Base-by-base conservation (phyloP, 768 basidiomycete species). In the Leccinum pellstonianum region DNA sequence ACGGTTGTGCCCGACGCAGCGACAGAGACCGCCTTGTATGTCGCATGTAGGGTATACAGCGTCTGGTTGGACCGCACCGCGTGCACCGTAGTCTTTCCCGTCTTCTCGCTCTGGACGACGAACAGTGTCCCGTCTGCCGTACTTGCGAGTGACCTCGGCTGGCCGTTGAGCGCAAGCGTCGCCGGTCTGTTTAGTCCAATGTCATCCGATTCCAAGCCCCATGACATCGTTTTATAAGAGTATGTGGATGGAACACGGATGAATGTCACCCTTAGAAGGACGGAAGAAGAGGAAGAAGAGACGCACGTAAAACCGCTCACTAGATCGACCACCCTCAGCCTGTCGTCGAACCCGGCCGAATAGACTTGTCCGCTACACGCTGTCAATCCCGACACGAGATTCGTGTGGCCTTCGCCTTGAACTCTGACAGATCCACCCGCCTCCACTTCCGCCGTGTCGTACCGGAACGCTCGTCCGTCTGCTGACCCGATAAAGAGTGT, bases 401-500 rank as follows among this genome's bases (percentile, higher is more conserved):
- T 90, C 6, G 84, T 80, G 72, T 96, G 95, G 1, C 85, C 83
- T 3, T 81, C 75, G 4, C 95, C 94, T 23, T 72, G 70, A 12
- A 92, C 73, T 35, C 79, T 80, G 3, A 75, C 72, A 25, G 69
- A 64, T n/a, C 56, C 52, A 0, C 48, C 56, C 1, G 43, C 46
- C n/a, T 64, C 59, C 3, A 51, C 54, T 9, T 60, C 62, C 15
- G 60, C 35, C 1, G 80, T 76, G 15, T 85, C 81, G 69, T 88
- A 92, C 2, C 86, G 80, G 51, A 87, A 78, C 1, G 86, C 76
- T 14, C 91, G 86, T 1, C 94, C 93, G 61, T 93, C 91, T 4
- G 88, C 86, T 0, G 88, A 86, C 17, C 94, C 94, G 0, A 86
- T 82, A 58, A 94, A 77, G 78, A 96, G 92, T 0, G 92, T 93